Evolutionary conservation across 805 yeast genomes (phyloP).

Genomic region (Saturnispora besseyi): DNA sequence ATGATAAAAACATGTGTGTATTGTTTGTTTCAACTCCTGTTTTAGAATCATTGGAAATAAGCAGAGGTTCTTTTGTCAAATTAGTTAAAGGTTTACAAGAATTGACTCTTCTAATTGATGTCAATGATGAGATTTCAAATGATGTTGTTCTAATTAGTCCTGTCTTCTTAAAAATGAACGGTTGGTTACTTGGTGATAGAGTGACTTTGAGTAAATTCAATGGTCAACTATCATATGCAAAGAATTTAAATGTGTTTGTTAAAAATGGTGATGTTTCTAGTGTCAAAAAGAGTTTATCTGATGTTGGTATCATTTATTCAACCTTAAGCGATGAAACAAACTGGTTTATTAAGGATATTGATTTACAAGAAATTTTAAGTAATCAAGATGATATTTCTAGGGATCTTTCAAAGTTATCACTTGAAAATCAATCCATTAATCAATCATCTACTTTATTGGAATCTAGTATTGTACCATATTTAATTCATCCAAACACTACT

Average conservation of each 20-base stretch:
- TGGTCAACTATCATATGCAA: slow-evolving; percentile 39
- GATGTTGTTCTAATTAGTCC: slow-evolving; percentile 23
- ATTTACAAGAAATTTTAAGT: neutral
- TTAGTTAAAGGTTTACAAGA: slow-evolving; percentile 20
- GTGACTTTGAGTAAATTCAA: slow-evolving; percentile 35
- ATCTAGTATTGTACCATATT: slow-evolving; percentile 13
- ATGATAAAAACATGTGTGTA: slow-evolving; percentile 13
- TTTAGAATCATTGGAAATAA: slow-evolving; percentile 17
- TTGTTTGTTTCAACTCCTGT: slow-evolving; percentile 21
- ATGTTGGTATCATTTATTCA: slow-evolving; percentile 54
- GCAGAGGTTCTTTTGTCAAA: slow-evolving; percentile 21
- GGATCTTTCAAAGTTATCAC: neutral
- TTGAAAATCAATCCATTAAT: neutral
- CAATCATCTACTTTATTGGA: neutral
- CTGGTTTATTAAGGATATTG: neutral
- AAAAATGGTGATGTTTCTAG: slow-evolving; percentile 16
- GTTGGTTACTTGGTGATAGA: slow-evolving; percentile 26
- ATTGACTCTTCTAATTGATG: slow-evolving; percentile 10
- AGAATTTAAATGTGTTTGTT: slow-evolving; percentile 12
- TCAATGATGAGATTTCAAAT: slow-evolving; percentile 19
- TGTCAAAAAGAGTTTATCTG: slow-evolving; percentile 37
- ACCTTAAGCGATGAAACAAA: slow-evolving; percentile 25
- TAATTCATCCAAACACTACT: slow-evolving; percentile 22
- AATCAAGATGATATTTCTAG: neutral
- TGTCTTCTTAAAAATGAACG: slow-evolving; percentile 14